Evolutionary conservation across 768 basidiomycete species (phyloP).

Genomic region (Leccinum pellstonianum): DNA sequence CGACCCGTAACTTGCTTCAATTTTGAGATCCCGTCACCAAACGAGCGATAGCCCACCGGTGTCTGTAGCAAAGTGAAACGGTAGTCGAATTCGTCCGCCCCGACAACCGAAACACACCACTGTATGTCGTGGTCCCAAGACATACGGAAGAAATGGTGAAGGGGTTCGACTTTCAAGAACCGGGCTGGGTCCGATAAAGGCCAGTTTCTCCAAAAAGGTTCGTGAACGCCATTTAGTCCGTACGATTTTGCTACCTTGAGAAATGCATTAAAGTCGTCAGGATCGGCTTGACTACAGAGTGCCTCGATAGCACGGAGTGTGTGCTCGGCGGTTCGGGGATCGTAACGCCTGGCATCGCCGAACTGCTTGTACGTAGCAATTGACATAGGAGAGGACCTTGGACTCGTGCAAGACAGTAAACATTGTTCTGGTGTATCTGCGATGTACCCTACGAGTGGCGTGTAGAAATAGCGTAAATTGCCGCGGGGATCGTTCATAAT

Average conservation of each 20-base stretch:
- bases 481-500: too few relatives aligned
- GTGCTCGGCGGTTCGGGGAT: too few relatives aligned
- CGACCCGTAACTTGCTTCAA: conserved; percentile 1
- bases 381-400: too few relatives aligned
- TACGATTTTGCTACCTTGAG: neutral
- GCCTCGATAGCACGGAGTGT: too few relatives aligned
- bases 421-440: too few relatives aligned
- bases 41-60: conserved; percentile 36
- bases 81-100: conserved; percentile 35
- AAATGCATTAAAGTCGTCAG: neutral
- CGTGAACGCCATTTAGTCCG: neutral
- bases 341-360: too few relatives aligned
- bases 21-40: conserved; percentile 38
- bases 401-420: too few relatives aligned
- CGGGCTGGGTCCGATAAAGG: neutral
- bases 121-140: neutral
- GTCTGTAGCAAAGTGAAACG: conserved; percentile 37
- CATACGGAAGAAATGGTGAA: neutral
- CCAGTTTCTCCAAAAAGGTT: neutral
- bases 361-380: too few relatives aligned
- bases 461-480: too few relatives aligned
- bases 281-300: neutral
- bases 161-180: neutral
- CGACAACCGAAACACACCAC: neutral
- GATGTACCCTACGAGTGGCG: too few relatives aligned